These are phyloP conservation scores for Fagus crenata DNA, from an alignment of 306 rosid species.

Conservation along the genomic window DNA sequence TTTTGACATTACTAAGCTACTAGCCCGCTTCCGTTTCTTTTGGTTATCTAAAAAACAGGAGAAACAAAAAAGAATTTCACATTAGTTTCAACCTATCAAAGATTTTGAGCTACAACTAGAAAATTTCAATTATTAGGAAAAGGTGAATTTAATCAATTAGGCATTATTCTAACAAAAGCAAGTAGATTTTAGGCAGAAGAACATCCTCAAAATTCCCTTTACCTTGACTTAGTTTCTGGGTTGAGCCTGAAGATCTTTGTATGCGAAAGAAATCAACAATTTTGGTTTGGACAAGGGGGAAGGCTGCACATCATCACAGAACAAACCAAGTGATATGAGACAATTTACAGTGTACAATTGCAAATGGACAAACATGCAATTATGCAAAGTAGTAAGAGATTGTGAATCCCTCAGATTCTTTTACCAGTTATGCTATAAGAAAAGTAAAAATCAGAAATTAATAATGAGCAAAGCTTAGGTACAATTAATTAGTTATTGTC, in stretches of 20 bases:
- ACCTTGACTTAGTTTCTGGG: constrained; percentile 36
- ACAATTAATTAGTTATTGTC: no score
- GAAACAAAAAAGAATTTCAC: neutral
- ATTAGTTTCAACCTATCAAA: neutral
- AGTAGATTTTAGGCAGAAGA: neutral
- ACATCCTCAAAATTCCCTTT: neutral
- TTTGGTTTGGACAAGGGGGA: constrained; percentile 57
- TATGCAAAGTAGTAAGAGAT: neutral
- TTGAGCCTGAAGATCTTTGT: constrained; percentile 33
- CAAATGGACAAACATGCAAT: neutral
- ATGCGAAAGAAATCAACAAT: constrained; percentile 58
- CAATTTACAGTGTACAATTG: neutral
- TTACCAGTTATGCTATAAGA: neutral
- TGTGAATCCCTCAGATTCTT: neutral
- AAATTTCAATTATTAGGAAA: no score
- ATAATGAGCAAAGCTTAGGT: no score
- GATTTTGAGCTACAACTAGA: no score
- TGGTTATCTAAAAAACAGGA: constrained; percentile 28
- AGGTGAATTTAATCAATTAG: no score
- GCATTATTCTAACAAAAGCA: no score
- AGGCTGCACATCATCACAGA: constrained; percentile 31
- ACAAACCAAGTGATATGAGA: neutral
- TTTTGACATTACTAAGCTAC: constrained; percentile 52
- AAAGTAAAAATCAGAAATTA: neutral
- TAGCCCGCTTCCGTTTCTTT: constrained; percentile 43